These are phyloP conservation scores for Zelopaecilomyces penicillatus DNA, from an alignment of 2,329 filamentous ascomycete genomes.

Conservation along the genomic window DNA sequence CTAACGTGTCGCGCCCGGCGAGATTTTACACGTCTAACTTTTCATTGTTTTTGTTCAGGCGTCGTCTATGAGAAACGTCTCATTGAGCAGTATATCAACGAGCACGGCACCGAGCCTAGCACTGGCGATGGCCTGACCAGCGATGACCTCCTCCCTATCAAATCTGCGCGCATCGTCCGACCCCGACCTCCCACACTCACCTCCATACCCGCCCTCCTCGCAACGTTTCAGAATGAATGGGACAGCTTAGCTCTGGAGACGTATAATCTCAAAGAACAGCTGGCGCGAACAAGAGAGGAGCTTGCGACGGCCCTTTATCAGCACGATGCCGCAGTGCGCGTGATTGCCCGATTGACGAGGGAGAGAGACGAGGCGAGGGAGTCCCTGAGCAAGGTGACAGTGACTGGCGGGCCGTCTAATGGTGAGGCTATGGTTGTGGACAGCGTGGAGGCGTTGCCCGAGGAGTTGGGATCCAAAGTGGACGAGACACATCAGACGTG, in stretches of 20 bases:
- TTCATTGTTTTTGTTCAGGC: slow-evolving; percentile 40
- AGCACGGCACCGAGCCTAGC: slow-evolving; percentile 87
- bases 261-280: slow-evolving; percentile 81
- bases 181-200: slow-evolving; percentile 89
- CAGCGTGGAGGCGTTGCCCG: slow-evolving; percentile 60
- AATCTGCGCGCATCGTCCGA: slow-evolving; percentile 73
- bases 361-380: slow-evolving; percentile 90
- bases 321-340: slow-evolving; percentile 91
- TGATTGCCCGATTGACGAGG: slow-evolving; percentile 82
- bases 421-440: slow-evolving; percentile 94
- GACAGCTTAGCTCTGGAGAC: slow-evolving; percentile 87
- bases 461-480: slow-evolving; percentile 61
- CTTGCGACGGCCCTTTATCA: slow-evolving; percentile 91
- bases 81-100: slow-evolving; percentile 88
- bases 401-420: slow-evolving; percentile 48
- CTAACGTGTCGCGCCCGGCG: neutral
- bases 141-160: slow-evolving; percentile 83
- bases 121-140: slow-evolving; percentile 74
- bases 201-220: slow-evolving; percentile 88
- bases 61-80: slow-evolving; percentile 91
- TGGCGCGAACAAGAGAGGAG: slow-evolving; percentile 86
- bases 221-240: slow-evolving; percentile 97
- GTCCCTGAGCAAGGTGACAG: slow-evolving; percentile 75
- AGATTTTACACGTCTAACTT: neutral
- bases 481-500: slow-evolving; percentile 75